Evolutionary conservation across 371 early-diverging fungal genomes (phyloP), one percentile per base, ranked within the genome.

Genomic region (Lichtheimia ramosa): DNA sequence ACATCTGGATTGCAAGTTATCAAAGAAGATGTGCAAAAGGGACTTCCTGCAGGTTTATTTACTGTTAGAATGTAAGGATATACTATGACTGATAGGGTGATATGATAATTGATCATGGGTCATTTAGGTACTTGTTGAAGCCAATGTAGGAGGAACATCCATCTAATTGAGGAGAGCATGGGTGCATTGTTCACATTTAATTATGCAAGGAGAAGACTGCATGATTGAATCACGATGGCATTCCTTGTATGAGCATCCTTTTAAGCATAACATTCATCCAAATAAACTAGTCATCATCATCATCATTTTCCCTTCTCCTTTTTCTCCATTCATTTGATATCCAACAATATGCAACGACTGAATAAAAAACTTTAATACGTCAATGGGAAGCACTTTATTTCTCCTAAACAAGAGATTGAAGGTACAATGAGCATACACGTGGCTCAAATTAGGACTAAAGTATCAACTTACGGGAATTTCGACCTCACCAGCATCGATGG

Each of bases 21-120:
- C 27, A 88, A 88, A 61, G 86, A 90, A 63, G 81, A 85, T 27
- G 58, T 73, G 0, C 96, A 97, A 75, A 75, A 81, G 39, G 92
- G 87, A 0, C 89, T 96, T 59, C 96, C 95, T n/a, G 69, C 77
- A 20, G 89, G 86, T 0, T 71, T 96, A 50, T 96, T 89, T 69
- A 71, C 79, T 1, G 97, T 97, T 43, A 82, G 86, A 64, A 96
- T 96, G 96, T 96, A 86, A 80, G 87, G 16, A 51, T 41, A 27
- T 39, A 20, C 28, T 5, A 12, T 15, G 39, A 43, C 3, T 50
- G 10, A 58, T 15, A 2, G 34, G 25, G 10, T 2, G 6, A 25
- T 18, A 39, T 24, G 27, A 1, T 40, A 12, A 16, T 34, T 24
- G 10, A 13, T 25, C 3, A 56, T 16, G 24, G 15, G 10, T 54